Base-by-base conservation (phyloP, 371 early-diverging fungal genomes). In the Fennellomyces sp. region DNA sequence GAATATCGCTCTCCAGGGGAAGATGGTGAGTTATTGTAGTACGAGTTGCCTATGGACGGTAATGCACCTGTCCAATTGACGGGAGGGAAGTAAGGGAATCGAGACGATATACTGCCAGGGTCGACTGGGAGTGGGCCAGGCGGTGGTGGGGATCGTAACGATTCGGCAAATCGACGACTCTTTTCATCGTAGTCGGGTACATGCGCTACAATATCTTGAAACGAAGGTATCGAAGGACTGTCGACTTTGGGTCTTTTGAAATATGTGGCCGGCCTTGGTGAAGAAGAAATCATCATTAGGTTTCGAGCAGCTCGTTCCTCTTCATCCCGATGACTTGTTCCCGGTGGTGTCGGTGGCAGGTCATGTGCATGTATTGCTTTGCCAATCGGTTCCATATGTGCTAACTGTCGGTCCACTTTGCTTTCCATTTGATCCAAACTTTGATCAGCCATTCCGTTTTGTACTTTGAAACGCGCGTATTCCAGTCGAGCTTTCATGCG, bases 381-480 rank as follows among this genome's bases (percentile, higher is more conserved):
- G 21, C 17, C 5, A 1, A 11, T 12, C 1, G 36, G 12, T 49
- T 35, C 57, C 17, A 30, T 11, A 45, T 45, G 8, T 10, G 38
- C 23, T 27, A 38, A 28, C 5, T 25, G 55, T 17, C 55, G 39
- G 21, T 54, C 39, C 5, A 63, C 33, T 15, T n/a, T 35, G 7
- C 57, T 29, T 56, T 65, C 60, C 31, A 60, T 53, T 45, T 65
- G 56, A 12, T 54, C 48, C 1, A 65, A n/a, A 27, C 48, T 36
- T 19, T 65, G 54, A 41, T 56, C 45, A 12, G 47, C 36, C 60
- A 58, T 56, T n/a, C 60, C 65, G 8, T 45, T 53, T 21, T 53
- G 51, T 17, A 65, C 60, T 42, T 65, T 59, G 3, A 65, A 42
- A 17, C 56, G 33, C 27, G 65, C 65, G 41, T 49, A 65, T 41